These are phyloP conservation scores for Kodamaea suecica DNA, from an alignment of 1,139 yeast genomes.

Conservation along the genomic window DNA sequence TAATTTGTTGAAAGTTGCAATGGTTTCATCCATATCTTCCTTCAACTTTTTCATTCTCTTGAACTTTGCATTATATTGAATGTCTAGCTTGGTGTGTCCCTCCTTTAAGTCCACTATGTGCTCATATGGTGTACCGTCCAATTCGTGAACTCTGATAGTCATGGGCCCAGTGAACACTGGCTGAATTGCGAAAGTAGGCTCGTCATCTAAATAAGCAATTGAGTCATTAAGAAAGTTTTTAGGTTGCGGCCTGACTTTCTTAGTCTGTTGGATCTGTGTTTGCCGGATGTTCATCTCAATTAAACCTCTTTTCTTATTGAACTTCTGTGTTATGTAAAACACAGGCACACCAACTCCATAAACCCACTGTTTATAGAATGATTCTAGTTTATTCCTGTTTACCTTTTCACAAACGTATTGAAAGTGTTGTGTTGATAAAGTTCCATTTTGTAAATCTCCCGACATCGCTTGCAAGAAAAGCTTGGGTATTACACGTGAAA, in stretches of 20 bases:
- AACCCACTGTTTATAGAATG: conserved; percentile 92
- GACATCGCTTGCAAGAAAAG: conserved; percentile 93
- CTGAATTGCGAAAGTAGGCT: conserved; percentile 37
- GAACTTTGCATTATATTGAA: conserved; percentile 91
- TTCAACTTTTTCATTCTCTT: conserved; percentile 62
- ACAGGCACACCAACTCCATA: conserved; percentile 86
- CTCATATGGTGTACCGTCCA: conserved; percentile 99
- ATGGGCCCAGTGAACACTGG: conserved; percentile 84
- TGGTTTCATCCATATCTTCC: conserved; percentile 41
- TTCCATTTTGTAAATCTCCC: conserved; percentile 81
- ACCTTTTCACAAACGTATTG: conserved; percentile 93
- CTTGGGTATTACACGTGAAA: conserved; percentile 88
- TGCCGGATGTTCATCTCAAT: conserved; percentile 95
- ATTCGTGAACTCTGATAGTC: conserved; percentile 95
- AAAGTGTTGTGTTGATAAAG: conserved; percentile 77
- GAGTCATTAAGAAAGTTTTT: conserved; percentile 48
- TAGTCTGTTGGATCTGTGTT: conserved; percentile 66
- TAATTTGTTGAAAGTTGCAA: conserved; percentile 52
- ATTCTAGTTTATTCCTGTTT: conserved; percentile 77
- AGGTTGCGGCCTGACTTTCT: conserved; percentile 31
- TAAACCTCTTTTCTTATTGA: conserved; percentile 89
- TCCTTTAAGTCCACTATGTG: conserved; percentile 93
- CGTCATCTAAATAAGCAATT: conserved; percentile 38
- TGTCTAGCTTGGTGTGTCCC: conserved; percentile 79
- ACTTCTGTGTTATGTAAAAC: conserved; percentile 83